Evolutionary conservation across 106 monocot genomes (phyloP), one percentile per base, ranked within the genome.

Genomic region (Dendrobium officinale): DNA sequence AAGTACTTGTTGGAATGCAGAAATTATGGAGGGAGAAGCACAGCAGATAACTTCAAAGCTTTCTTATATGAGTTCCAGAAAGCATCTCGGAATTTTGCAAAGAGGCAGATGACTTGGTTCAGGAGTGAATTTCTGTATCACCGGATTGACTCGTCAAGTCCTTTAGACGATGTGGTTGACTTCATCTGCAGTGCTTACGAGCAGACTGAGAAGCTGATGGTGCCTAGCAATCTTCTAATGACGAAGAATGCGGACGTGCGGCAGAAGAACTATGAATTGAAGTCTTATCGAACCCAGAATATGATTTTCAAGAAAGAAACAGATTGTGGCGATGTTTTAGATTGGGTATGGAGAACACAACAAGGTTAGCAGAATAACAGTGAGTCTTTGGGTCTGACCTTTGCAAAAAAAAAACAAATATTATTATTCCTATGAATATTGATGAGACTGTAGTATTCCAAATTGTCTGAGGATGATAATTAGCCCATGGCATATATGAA

Each of bases 41-140:
- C 85, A 20, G 75, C 88, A 1, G 86, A 87, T 37, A 83, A 83
- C 17, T 95, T 92, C 42, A 48, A 43, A 58, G 58, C 61, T 4
- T 95, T 98, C 41, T 24, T 94, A 3, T 84, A 58, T 9, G 91
- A 86, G 7, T 98, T 95, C 75, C 98, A 98, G 82, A 88, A 87
- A 78, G 85, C 94, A 29, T 98, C 98, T 3, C 81, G 94, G 26
- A 98, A 98, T 86, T 98, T 92, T 59, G 86, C 92, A 31, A 98
- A 92, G 91, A 91, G 98, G 86, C 98, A 95, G 79, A 79, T 93
- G 78, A 93, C 94, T 58, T 98, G 98, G 98, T 94, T 92, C 80
- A 83, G 94, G 10, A 92, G 91, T 73, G 98, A 98, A 79, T 56
- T 51, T 4, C 91, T 91, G 17, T 95, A 98, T 77, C 81, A 89